Conservation (phyloP, 2,329 filamentous ascomycete genomes). For the Pseudophaeomoniella oleicola region DNA sequence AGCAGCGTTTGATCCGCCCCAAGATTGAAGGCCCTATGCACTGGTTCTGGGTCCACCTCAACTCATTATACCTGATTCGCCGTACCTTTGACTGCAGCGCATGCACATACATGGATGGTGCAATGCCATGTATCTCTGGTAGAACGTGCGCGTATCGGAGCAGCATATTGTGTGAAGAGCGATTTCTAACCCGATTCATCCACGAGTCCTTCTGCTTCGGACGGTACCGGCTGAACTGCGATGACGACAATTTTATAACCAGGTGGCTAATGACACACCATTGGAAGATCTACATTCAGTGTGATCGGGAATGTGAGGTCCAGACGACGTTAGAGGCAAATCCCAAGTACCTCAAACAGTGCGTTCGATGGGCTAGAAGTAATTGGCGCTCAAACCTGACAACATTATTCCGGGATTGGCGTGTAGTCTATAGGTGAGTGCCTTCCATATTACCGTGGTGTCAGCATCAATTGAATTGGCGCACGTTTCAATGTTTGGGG, state of each 20-base stretch:
- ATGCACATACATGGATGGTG: constrained; percentile 86
- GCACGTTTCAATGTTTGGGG: neutral
- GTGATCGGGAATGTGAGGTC: constrained; percentile 78
- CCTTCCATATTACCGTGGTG: constrained; percentile 7
- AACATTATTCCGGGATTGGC: constrained; percentile 61
- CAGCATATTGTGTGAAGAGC: constrained; percentile 69
- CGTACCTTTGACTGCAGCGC: constrained; percentile 95
- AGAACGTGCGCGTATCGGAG: constrained; percentile 86
- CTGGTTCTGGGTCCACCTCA: constrained; percentile 73
- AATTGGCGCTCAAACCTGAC: constrained; percentile 97
- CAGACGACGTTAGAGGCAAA: constrained; percentile 87
- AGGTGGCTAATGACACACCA: constrained; percentile 85
- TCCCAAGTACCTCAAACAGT: constrained; percentile 80
- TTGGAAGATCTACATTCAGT: constrained; percentile 93
- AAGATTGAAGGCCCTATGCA: constrained; percentile 43
- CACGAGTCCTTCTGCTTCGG: constrained; percentile 71
- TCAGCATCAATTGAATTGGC: constrained; percentile 8
- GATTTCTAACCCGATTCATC: constrained; percentile 79
- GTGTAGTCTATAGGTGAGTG: constrained; percentile 75
- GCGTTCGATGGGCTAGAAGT: constrained; percentile 85
- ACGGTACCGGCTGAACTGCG: constrained; percentile 79
- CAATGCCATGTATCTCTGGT: constrained; percentile 92
- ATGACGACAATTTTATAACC: constrained; percentile 97
- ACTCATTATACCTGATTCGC: constrained; percentile 80
- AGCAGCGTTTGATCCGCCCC: constrained; percentile 67